These are phyloP conservation scores for Rubroboletus satanas DNA, from an alignment of 768 basidiomycete genomes.

Conservation along the genomic window DNA sequence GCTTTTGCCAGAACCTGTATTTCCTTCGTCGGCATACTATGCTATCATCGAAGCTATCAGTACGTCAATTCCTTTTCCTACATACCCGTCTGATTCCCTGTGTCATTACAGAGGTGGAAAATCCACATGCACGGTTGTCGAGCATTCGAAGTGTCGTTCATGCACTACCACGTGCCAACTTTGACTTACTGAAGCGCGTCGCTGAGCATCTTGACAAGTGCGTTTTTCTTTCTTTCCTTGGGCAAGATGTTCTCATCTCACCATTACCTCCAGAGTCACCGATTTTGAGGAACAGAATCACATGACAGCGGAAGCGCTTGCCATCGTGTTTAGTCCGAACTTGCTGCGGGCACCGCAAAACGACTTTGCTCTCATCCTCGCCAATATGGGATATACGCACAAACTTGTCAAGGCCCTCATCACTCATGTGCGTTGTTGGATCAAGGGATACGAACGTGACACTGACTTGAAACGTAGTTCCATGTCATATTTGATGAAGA, in stretches of 20 bases:
- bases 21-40: constrained; percentile 65
- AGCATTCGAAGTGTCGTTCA: constrained; percentile 67
- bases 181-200: constrained; percentile 74
- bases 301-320: constrained; percentile 82
- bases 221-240: constrained; percentile 11
- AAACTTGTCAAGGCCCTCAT: constrained; percentile 74
- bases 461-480: constrained; percentile 36
- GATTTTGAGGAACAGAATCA: constrained; percentile 87
- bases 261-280: constrained; percentile 53
- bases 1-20: constrained; percentile 72
- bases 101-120: constrained; percentile 54
- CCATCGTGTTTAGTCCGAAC: constrained; percentile 85
- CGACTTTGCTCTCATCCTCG: constrained; percentile 71
- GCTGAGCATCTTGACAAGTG: constrained; percentile 81
- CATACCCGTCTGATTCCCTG: constrained; percentile 1
- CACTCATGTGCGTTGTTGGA: constrained; percentile 54
- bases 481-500: constrained; percentile 77
- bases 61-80: constrained; percentile 32
- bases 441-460: not conserved
- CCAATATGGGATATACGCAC: constrained; percentile 76
- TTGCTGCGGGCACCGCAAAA: constrained; percentile 73
- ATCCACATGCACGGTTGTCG: constrained; percentile 61
- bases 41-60: constrained; percentile 70
- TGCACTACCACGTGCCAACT: constrained; percentile 65
- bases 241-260: not conserved